Base-by-base conservation (phyloP, 2,329 filamentous ascomycete species). In the Chalaropsis thielavioides region DNA sequence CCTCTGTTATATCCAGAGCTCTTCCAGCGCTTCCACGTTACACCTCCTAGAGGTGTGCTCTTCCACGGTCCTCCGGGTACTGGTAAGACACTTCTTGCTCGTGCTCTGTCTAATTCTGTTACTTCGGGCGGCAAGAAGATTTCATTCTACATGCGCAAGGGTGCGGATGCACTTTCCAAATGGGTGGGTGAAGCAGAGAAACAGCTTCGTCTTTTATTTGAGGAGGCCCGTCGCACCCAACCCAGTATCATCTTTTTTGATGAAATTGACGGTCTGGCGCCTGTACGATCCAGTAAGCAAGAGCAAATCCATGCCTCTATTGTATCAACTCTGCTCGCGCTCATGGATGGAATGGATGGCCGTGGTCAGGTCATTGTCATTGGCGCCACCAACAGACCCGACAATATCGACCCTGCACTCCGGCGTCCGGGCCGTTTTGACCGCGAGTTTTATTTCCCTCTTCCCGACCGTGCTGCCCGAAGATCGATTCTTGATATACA, bases 261-360 rank as follows among this genome's bases (percentile, higher is more conserved):
- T 73, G 94, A 99, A 74, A 99, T 99, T 70, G 94, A 99, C 76
- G 94, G 94, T 64, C 80, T 99, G 69, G 94, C 94, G 2, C 95
- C 94, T 62, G 94, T 97, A 41, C 84, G 94, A 70, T 97, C 94
- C 13, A 96, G 92, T 75, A 97, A 97, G 74, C 92, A 97, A 76
- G 94, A 99, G 73, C 94, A 99, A 75, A 97, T 97, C 67, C 94
- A 99, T 75, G 91, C 94, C 5, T 97, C 92, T 1, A 99, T 99
- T 69, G 92, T 96, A 15, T 95, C 92, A 1, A 96, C 92, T 0
- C 77, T 96, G n/a, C 79, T 96, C 67, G 92, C 92, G 0, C 76
- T 96, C 71, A 96, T 96, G 92, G 92, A 96, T 74, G 92, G 92
- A 68, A 96, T 96, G 92, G 92, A 96, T 72, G 92, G 91, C n/a